Evolutionary conservation across 208 protist genomes (phyloP).

Genomic region (Sergeia podlipaevii): DNA sequence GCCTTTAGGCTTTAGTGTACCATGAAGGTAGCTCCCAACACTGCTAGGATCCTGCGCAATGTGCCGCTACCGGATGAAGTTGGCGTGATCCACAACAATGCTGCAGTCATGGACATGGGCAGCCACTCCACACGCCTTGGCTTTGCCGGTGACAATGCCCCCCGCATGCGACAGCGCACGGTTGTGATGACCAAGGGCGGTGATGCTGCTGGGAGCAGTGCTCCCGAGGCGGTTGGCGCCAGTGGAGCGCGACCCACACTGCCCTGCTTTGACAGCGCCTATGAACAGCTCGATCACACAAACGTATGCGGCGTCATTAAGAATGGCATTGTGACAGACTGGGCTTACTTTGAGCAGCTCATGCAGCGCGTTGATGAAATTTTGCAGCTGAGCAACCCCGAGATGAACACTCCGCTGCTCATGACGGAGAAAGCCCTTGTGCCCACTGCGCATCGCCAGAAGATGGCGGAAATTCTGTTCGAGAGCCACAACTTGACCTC

Average conservation of each 20-base stretch:
- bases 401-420: slow-evolving; percentile 73
- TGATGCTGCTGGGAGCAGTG: background rate
- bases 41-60: slow-evolving; percentile 77
- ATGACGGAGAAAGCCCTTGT: slow-evolving; percentile 88
- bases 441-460: slow-evolving; percentile 75
- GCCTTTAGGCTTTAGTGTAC: background rate
- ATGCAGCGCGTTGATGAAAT: slow-evolving; percentile 68
- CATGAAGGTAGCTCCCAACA: slow-evolving; percentile 87
- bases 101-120: slow-evolving; percentile 85
- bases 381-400: slow-evolving; percentile 43
- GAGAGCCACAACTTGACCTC: slow-evolving; percentile 71
- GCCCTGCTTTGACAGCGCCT: slow-evolving; percentile 17
- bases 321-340: slow-evolving; percentile 69
- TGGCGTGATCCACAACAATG: slow-evolving; percentile 60
- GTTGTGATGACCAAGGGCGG: slow-evolving; percentile 30
- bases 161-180: slow-evolving; percentile 74
- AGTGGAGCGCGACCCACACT: background rate
- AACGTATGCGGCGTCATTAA: slow-evolving; percentile 45
- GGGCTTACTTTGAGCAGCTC: slow-evolving; percentile 86
- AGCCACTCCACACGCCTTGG: slow-evolving; percentile 78
- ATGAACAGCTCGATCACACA: slow-evolving; percentile 14
- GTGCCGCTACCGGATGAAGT: slow-evolving; percentile 90
- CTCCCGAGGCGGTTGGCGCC: background rate
- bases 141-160: slow-evolving; percentile 83
- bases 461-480: slow-evolving; percentile 85